These are phyloP conservation scores for Diospyros lotus DNA, from an alignment of 148 eudicot species.

Conservation along the genomic window DNA sequence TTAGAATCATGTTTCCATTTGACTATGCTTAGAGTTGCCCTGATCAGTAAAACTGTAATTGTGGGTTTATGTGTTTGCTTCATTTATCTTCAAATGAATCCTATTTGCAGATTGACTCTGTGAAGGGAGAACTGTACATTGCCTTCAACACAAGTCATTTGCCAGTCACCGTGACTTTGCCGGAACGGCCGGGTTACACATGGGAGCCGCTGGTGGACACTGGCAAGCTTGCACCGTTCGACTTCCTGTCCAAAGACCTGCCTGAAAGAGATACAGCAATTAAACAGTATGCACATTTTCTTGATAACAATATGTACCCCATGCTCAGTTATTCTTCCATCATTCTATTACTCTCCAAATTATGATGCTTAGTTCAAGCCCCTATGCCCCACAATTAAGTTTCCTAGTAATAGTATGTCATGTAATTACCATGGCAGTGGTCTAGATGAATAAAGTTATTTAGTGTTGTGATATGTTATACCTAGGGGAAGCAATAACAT, in stretches of 20 bases:
- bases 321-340: constrained; percentile 95
- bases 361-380: constrained; percentile 13
- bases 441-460: too few relatives aligned
- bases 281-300: constrained; percentile 69
- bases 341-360: constrained; percentile 54
- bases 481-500: too few relatives aligned
- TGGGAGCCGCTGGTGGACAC: constrained; percentile 96
- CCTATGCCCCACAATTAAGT: background rate
- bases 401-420: background rate
- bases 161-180: constrained; percentile 54
- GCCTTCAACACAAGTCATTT: constrained; percentile 94
- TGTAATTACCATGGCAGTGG: too few relatives aligned
- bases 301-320: constrained; percentile 73
- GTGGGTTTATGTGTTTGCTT: background rate
- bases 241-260: constrained; percentile 60
- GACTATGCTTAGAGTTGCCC: background rate
- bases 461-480: too few relatives aligned
- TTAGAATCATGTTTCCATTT: background rate
- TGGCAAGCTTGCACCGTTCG: constrained; percentile 78
- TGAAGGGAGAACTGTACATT: constrained; percentile 70
- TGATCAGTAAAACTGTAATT: background rate
- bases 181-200: constrained; percentile 71
- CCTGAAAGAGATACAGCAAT: constrained; percentile 50
- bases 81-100: background rate
- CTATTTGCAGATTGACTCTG: constrained; percentile 65